Percentiles rank a stretch among this genome's conserved stretches.
phyloP scores from a whole-genome alignment of 1,284 basidiomycete species.

The Ustilago shanxiensis region DNA sequence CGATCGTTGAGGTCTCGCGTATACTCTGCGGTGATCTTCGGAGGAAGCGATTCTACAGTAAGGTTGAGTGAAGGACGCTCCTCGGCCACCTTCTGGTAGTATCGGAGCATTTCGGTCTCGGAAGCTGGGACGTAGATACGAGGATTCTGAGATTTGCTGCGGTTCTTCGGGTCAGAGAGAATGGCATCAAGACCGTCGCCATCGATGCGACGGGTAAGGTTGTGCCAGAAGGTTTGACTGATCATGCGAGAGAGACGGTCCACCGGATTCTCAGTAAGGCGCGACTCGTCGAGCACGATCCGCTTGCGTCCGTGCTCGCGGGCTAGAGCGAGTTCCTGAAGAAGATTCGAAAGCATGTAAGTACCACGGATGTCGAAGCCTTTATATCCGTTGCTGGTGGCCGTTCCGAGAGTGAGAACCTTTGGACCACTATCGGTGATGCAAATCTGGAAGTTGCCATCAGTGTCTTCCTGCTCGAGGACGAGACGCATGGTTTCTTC shows the following conservation, averaged over 20 bases:
- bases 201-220: conserved; percentile 94
- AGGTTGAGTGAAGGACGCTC: conserved; percentile 80
- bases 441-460: conserved; percentile 94
- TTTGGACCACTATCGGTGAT: conserved; percentile 97
- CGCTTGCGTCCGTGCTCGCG: conserved; percentile 93
- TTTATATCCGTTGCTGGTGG: conserved; percentile 94
- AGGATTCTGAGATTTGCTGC: conserved; percentile 72
- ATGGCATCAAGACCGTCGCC: conserved; percentile 96
- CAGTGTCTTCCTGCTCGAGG: conserved; percentile 97
- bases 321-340: conserved; percentile 98
- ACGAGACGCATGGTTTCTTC: conserved; percentile 97
- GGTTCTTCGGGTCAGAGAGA: conserved; percentile 91
- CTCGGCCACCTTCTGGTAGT: conserved; percentile 77
- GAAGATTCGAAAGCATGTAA: conserved; percentile 96
- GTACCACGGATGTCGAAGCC: conserved; percentile 78
- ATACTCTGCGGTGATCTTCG: conserved; percentile 86
- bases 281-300: conserved; percentile 96
- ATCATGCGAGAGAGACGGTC: conserved; percentile 98
- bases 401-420: conserved; percentile 93
- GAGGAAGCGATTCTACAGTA: conserved; percentile 89
- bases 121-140: conserved; percentile 93
- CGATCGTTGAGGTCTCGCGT: conserved; percentile 93
- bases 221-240: conserved; percentile 97
- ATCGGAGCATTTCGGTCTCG: conserved; percentile 92
- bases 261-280: conserved; percentile 95